Evolutionary conservation across 768 basidiomycete genomes (phyloP).

Genomic region (Paxillus ammoniavirescens): DNA sequence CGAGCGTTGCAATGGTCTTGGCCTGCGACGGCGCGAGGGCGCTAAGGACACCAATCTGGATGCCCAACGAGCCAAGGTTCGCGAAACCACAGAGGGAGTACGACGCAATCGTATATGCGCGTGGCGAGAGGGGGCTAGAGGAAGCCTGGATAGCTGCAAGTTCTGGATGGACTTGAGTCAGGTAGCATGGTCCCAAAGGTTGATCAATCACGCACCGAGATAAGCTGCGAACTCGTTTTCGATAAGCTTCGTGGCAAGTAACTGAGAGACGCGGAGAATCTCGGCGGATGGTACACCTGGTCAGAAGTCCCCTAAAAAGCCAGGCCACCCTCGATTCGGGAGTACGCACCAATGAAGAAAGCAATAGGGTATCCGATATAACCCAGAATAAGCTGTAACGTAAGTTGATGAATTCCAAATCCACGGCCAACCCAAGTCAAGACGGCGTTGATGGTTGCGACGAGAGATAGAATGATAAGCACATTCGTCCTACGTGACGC

Average conservation of each 20-base stretch:
- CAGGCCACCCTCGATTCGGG: neutral
- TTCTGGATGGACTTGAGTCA: slow-evolving; percentile 23
- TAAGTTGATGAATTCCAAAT: slow-evolving; percentile 79
- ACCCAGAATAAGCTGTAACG: slow-evolving; percentile 79
- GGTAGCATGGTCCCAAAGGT: neutral
- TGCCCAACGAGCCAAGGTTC: slow-evolving; percentile 82
- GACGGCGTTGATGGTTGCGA: slow-evolving; percentile 79
- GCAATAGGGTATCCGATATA: slow-evolving; percentile 89
- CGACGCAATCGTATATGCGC: slow-evolving; percentile 78
- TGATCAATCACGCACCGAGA: slow-evolving; percentile 26
- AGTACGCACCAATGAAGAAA: slow-evolving; percentile 57
- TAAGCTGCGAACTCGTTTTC: slow-evolving; percentile 89
- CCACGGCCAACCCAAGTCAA: slow-evolving; percentile 88
- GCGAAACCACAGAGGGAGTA: slow-evolving; percentile 93
- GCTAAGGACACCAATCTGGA: slow-evolving; percentile 76
- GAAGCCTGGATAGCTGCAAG: slow-evolving; percentile 45
- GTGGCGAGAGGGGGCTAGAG: slow-evolving; percentile 58
- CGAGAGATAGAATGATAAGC: slow-evolving; percentile 78
- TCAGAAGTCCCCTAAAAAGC: neutral
- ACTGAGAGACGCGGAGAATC: slow-evolving; percentile 74
- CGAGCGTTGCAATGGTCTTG: slow-evolving; percentile 68
- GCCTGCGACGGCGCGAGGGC: slow-evolving; percentile 68
- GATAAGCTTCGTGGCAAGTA: slow-evolving; percentile 84
- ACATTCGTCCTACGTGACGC: slow-evolving; percentile 62
- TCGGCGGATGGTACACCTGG: slow-evolving; percentile 74